These are phyloP conservation scores for Phytophthora idaei DNA, from an alignment of 352 stramenopile genomes.

Conservation along the genomic window DNA sequence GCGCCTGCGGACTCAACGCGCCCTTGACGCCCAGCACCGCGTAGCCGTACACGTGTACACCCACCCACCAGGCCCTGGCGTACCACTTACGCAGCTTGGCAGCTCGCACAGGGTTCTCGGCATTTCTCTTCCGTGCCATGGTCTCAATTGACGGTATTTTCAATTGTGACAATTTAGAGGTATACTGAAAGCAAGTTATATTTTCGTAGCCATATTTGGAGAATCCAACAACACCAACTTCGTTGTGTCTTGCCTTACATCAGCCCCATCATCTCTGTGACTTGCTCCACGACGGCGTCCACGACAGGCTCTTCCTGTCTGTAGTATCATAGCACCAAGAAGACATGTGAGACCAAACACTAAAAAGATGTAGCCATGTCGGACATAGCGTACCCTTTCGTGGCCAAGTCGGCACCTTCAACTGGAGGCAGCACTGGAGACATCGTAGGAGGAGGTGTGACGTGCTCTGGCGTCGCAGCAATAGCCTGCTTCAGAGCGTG, in stretches of 20 bases:
- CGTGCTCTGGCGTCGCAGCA: conserved; percentile 39
- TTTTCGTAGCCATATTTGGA: conserved; percentile 25
- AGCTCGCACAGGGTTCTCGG: conserved; percentile 31
- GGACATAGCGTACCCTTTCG: conserved; percentile 31
- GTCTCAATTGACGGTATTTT: conserved; percentile 7
- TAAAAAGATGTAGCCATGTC: conserved; percentile 21
- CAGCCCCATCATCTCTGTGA: conserved; percentile 44
- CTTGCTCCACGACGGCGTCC: conserved; percentile 29
- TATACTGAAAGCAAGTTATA: conserved; percentile 29
- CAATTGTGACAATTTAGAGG: conserved; percentile 11
- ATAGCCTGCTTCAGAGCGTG: conserved; percentile 36
- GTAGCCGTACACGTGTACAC: conserved; percentile 70
- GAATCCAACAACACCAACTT: background rate
- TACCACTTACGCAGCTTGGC: conserved; percentile 67
- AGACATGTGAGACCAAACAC: conserved; percentile 13
- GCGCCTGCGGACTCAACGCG: conserved; percentile 30
- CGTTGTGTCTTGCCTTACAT: conserved; percentile 15
- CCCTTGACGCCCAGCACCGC: conserved; percentile 49
- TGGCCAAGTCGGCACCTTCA: conserved; percentile 27
- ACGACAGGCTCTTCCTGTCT: conserved; percentile 22
- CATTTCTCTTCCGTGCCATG: conserved; percentile 35
- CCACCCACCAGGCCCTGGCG: conserved; percentile 71
- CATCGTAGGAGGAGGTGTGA: conserved; percentile 21
- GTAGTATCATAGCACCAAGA: background rate
- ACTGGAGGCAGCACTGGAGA: conserved; percentile 15